Base-by-base conservation (phyloP, 805 yeast genomes). In the Cyberlindnera xylosilytica region DNA sequence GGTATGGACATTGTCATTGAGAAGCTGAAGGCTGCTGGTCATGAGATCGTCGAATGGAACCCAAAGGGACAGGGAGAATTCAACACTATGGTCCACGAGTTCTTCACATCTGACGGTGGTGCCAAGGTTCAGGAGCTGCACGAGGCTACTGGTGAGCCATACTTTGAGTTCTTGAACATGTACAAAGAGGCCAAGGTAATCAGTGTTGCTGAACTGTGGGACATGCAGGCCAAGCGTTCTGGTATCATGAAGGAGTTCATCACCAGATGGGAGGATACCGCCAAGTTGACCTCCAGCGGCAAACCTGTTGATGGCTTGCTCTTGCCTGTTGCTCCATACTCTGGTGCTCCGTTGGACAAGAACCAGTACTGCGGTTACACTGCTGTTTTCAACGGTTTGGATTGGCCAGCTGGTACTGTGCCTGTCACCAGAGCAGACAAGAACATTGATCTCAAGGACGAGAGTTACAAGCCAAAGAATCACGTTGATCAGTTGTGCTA, bases 341-440 rank as follows among this genome's bases (percentile, higher is more conserved):
- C 68, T 26, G 70, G 69, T 44, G 73, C 73, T 8, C 53, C 40
- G 11, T 37, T 44, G 27, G 52, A 50, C 28, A 52, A 52, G 40
- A 50, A 52, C 42, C 49, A 42, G 36, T 52, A 52, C 33, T 54
- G 52, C 4, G 54, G 54, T 2, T 83, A 83, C 60, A 80, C 87
- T 3, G 68, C 76, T 20, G 62, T 70, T 54, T 67, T 74, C 57
- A 79, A 79, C 56, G 66, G 74, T 8, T 57, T 79, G 16, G 85
- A 80, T 55, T 78, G 76, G 52, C 61, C 80, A 11, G 74, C 75
- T 41, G 80, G 79, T 34, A 71, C 72, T 1, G 52, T 82, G 24
- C 88, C 87, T 0, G 78, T 80, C 4, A 70, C 80, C 3, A 65
- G 69, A 45, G 84, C 77, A 2, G 81, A 79, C 57, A 54, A 64